phyloP scores from a whole-genome alignment of 257 asterid species.

The Leonotis leonurus region DNA sequence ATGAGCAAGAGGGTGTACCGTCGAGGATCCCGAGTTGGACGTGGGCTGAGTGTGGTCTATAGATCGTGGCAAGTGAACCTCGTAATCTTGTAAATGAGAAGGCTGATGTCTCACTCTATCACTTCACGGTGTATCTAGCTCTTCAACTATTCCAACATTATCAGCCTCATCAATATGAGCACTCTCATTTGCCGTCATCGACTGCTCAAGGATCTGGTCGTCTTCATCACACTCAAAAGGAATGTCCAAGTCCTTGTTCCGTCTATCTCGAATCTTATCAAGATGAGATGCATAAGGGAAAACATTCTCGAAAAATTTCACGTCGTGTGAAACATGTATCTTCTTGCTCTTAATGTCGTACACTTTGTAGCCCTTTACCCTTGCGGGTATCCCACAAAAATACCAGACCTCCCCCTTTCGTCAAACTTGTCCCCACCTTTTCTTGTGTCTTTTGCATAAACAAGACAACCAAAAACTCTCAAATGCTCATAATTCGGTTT shows the following conservation, averaged over 20 bases:
- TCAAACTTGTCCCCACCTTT: background rate
- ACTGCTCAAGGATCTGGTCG: too few relatives aligned
- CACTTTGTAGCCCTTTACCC: background rate
- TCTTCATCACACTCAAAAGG: background rate
- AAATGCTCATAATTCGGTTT: background rate
- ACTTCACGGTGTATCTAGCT: too few relatives aligned
- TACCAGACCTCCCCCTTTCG: background rate
- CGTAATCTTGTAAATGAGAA: background rate
- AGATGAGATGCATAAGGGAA: background rate
- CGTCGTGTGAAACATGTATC: background rate
- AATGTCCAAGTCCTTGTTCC: too few relatives aligned
- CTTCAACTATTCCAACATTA: too few relatives aligned
- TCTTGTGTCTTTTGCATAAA: too few relatives aligned
- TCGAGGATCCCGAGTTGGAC: background rate
- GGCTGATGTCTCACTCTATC: background rate
- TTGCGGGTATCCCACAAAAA: background rate
- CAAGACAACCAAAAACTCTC: too few relatives aligned
- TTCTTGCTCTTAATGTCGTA: background rate
- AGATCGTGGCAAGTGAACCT: background rate
- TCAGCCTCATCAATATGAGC: background rate
- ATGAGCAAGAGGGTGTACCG: background rate
- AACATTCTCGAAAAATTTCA: background rate
- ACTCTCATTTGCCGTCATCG: too few relatives aligned
- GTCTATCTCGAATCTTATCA: background rate
- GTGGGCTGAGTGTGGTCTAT: background rate